Percentiles rank a stretch among this genome's conserved stretches.
These are phyloP conservation scores for Gossypium mustelinum DNA, from an alignment of 345 rosid genomes.

Conservation along the genomic window DNA sequence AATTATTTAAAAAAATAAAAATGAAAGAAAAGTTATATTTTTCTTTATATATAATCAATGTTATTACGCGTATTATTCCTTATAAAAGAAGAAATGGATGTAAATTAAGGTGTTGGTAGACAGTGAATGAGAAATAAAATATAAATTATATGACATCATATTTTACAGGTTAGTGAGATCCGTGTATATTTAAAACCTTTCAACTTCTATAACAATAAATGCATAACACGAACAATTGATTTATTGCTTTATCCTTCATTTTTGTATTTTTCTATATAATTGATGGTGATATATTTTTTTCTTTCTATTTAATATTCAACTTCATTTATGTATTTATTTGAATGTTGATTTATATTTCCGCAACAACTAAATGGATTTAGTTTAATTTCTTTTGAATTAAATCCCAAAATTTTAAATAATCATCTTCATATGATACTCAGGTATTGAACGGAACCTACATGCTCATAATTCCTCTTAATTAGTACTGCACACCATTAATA, in stretches of 20 bases:
- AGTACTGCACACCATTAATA: background rate
- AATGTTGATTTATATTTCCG: background rate
- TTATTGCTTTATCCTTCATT: slow-evolving; percentile 17
- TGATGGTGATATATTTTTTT: background rate
- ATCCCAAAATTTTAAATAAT: too few relatives aligned
- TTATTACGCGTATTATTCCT: background rate
- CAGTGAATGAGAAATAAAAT: background rate
- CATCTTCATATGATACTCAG: too few relatives aligned
- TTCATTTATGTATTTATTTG: too few relatives aligned
- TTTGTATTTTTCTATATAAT: slow-evolving; percentile 9
- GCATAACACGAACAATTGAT: slow-evolving; percentile 21
- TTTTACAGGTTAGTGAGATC: slow-evolving; percentile 1
- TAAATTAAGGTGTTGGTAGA: background rate
- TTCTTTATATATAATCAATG: too few relatives aligned
- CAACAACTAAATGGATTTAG: too few relatives aligned
- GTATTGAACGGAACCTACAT: background rate
- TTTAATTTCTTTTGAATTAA: too few relatives aligned
- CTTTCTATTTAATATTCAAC: background rate
- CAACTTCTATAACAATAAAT: slow-evolving; percentile 28
- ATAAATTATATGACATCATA: background rate
- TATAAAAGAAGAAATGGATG: background rate
- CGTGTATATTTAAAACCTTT: background rate
- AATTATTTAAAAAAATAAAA: too few relatives aligned
- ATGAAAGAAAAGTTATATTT: too few relatives aligned
- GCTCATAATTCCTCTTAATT: background rate